Percentiles rank a stretch among this genome's conserved stretches.
Evolutionary conservation across 1,284 basidiomycete genomes (phyloP).

Genomic region (Ustilago curta): DNA sequence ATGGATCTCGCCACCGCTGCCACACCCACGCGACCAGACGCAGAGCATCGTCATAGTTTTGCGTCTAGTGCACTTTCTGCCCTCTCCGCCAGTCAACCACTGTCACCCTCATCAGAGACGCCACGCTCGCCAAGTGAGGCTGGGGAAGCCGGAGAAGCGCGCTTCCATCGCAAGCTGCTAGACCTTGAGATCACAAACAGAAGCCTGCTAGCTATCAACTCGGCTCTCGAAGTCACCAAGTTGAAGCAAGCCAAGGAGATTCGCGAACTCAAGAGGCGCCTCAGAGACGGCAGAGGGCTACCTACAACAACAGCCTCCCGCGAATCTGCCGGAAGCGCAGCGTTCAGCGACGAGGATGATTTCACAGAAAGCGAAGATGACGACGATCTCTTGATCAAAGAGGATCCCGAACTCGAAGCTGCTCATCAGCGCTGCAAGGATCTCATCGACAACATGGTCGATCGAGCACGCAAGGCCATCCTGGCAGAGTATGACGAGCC

Average conservation of each 20-base stretch:
- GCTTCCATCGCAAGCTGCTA: constrained; percentile 67
- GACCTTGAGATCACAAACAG: constrained; percentile 71
- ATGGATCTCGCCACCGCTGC: constrained; percentile 17
- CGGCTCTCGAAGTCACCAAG: constrained; percentile 70
- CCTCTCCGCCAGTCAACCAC: constrained; percentile 12
- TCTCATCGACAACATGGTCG: constrained; percentile 55
- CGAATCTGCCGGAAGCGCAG: constrained; percentile 11
- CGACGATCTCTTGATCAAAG: constrained; percentile 24
- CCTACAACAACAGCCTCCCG: constrained; percentile 8
- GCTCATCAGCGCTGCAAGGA: constrained; percentile 54
- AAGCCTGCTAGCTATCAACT: constrained; percentile 71
- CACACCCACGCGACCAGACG: constrained; percentile 4
- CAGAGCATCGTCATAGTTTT: constrained; percentile 23
- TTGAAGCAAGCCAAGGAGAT: constrained; percentile 70
- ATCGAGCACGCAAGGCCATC: constrained; percentile 52
- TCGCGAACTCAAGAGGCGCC: constrained; percentile 60
- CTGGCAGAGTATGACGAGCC: constrained; percentile 30
- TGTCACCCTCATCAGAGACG: constrained; percentile 35
- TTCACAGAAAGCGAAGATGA: constrained; percentile 44
- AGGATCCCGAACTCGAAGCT: constrained; percentile 58
- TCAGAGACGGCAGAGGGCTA: constrained; percentile 40
- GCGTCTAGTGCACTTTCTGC: constrained; percentile 19
- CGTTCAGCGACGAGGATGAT: constrained; percentile 32
- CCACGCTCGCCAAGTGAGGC: constrained; percentile 34
- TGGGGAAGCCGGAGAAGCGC: constrained; percentile 57